Conservation (phyloP, 352 stramenopile species). For the Pythium phragmitis region DNA sequence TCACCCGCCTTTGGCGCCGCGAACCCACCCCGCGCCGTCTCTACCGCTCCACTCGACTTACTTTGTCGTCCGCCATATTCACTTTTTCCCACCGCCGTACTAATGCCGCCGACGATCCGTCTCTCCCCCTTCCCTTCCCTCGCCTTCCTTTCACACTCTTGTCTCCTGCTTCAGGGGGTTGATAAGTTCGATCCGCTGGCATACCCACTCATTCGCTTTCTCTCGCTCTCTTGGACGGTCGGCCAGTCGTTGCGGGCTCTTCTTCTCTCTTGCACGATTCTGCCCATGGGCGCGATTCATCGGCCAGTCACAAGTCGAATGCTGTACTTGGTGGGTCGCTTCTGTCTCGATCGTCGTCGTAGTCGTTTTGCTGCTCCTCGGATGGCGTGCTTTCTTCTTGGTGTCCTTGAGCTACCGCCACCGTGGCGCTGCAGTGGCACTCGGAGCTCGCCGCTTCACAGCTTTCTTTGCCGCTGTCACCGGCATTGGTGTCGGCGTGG, state of each 20-base stretch:
- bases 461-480: neutral
- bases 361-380: neutral
- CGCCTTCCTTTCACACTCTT: neutral
- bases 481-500: neutral
- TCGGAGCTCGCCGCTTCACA: neutral
- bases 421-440: neutral
- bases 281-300: constrained; percentile 2
- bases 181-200: neutral
- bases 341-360: constrained; percentile 2
- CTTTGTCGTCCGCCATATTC: neutral
- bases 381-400: neutral
- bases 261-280: neutral
- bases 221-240: neutral
- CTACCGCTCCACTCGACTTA: neutral
- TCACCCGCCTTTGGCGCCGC: neutral
- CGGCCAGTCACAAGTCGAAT: neutral
- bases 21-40: neutral
- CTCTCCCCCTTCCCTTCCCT: constrained; percentile 6
- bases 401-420: neutral
- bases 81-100: neutral
- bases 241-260: neutral
- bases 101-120: constrained; percentile 1
- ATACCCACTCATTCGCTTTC: neutral
- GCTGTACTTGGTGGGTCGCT: constrained; percentile 1
- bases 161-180: neutral